Percentiles rank a stretch among this genome's conserved stretches.
Conservation (phyloP, 306 rosid genomes). For the Spatholobus suberectus region DNA sequence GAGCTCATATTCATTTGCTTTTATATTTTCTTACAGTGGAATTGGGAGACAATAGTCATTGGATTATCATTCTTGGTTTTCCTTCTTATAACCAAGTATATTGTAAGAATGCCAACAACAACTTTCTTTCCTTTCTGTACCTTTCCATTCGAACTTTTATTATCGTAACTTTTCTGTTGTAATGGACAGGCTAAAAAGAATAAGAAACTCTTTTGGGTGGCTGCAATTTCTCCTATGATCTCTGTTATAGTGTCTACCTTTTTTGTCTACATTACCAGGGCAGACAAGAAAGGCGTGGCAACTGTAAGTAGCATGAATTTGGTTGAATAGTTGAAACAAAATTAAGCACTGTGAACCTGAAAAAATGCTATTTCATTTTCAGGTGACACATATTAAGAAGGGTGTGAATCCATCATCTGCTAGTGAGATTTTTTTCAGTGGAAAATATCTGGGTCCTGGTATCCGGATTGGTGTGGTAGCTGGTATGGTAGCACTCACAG, state of each 20-base stretch:
- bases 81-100: conserved; percentile 67
- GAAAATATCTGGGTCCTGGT: conserved; percentile 61
- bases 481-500: conserved; percentile 82
- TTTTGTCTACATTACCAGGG: conserved; percentile 71
- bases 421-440: conserved; percentile 63
- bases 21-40: conserved; percentile 76
- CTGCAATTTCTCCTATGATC: conserved; percentile 84
- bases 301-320: conserved; percentile 61
- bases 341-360: conserved; percentile 9
- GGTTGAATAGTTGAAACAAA: not conserved
- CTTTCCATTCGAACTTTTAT: conserved; percentile 20
- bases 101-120: conserved; percentile 55
- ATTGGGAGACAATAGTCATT: conserved; percentile 78
- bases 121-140: not conserved
- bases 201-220: conserved; percentile 76
- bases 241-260: conserved; percentile 77
- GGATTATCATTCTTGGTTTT: conserved; percentile 70
- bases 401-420: conserved; percentile 81
- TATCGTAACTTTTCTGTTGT: not conserved
- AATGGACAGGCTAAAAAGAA: conserved; percentile 66
- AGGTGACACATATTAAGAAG: conserved; percentile 60
- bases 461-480: conserved; percentile 67
- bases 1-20: conserved; percentile 8
- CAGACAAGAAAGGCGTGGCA: conserved; percentile 70
- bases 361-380: conserved; percentile 46